phyloP scores from a whole-genome alignment of 176 grass and related monocot genomes.

The Elaeis guineensis region DNA sequence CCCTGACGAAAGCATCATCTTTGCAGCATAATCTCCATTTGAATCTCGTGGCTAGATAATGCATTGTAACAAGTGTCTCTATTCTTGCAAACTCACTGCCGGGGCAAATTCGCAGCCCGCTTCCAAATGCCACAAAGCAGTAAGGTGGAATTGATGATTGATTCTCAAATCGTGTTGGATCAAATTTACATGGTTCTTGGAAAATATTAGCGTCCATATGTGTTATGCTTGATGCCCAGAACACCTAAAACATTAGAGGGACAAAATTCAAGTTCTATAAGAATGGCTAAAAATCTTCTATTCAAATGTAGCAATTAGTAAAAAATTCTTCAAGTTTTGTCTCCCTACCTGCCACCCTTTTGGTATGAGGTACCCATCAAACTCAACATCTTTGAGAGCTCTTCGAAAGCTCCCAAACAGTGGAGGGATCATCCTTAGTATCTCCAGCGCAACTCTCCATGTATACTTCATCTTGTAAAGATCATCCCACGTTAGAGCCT shows the following conservation, averaged over 20 bases:
- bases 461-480: constrained; percentile 41
- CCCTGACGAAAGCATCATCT: constrained; percentile 26
- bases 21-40: constrained; percentile 27
- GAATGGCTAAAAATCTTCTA: not conserved
- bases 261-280: not conserved
- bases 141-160: constrained; percentile 12
- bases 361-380: constrained; percentile 33
- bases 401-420: constrained; percentile 40
- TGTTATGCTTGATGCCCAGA: constrained; percentile 30
- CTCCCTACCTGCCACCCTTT: constrained; percentile 42
- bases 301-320: not conserved
- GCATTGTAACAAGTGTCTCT: constrained; percentile 42
- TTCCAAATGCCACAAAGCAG: constrained; percentile 43
- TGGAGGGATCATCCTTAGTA: constrained; percentile 25
- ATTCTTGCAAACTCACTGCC: constrained; percentile 35
- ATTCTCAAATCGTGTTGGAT: constrained; percentile 23
- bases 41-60: constrained; percentile 25
- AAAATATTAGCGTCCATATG: constrained; percentile 38
- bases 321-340: no score
- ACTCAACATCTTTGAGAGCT: constrained; percentile 22
- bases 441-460: constrained; percentile 36
- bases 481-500: constrained; percentile 36
- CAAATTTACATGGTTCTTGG: constrained; percentile 27
- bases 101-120: constrained; percentile 26
- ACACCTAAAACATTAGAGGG: constrained; percentile 13